phyloP scores from a whole-genome alignment of 2,329 filamentous ascomycete species.

The Talaromyces sp. region DNA sequence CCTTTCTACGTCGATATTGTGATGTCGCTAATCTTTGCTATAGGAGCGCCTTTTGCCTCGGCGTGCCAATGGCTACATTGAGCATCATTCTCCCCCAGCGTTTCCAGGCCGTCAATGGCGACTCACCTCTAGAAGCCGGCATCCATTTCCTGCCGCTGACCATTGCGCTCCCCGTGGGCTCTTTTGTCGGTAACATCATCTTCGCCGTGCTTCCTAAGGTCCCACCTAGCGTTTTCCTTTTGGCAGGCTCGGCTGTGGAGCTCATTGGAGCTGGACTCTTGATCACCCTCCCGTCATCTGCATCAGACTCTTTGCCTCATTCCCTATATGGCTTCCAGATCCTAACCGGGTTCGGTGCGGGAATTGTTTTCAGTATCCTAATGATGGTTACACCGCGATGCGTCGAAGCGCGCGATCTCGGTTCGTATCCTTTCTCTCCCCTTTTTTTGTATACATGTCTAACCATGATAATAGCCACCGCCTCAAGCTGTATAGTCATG shows the following conservation, averaged over 20 bases:
- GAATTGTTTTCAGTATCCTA: slow-evolving; percentile 19
- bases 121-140: slow-evolving; percentile 23
- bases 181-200: not conserved
- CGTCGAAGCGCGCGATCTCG: slow-evolving; percentile 22
- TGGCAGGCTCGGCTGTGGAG: not conserved
- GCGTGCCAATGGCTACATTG: slow-evolving; percentile 20
- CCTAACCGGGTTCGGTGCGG: slow-evolving; percentile 18
- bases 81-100: slow-evolving; percentile 26
- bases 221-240: not conserved
- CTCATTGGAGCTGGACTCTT: not conserved
- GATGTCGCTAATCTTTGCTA: not conserved
- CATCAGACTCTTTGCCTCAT: not conserved
- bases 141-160: slow-evolving; percentile 19
- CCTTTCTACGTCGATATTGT: not conserved
- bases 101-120: slow-evolving; percentile 20
- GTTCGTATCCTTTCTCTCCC: slow-evolving; percentile 13
- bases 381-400: slow-evolving; percentile 21
- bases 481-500: slow-evolving; percentile 21
- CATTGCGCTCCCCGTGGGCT: slow-evolving; percentile 3
- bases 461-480: not conserved
- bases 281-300: not conserved
- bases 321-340: not conserved
- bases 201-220: not conserved
- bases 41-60: slow-evolving; percentile 24
- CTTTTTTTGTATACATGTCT: not conserved